Percentiles rank a stretch among this genome's conserved stretches.
Conservation (phyloP, 2,329 filamentous ascomycete genomes). For the Pyrenophora graminea region DNA sequence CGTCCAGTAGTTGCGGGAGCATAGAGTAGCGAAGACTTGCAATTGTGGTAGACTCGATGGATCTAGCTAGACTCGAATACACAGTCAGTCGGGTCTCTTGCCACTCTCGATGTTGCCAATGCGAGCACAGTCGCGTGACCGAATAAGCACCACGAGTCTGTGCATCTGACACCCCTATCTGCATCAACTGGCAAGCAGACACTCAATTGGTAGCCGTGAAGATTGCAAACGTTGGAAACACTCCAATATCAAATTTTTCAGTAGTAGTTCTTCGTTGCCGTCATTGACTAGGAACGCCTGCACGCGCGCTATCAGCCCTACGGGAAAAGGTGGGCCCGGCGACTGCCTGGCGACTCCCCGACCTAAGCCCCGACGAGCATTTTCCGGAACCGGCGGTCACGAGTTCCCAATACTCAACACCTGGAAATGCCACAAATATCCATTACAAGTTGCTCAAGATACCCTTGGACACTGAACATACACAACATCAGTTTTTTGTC, state of each 20-base stretch:
- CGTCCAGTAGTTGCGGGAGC: conserved; percentile 22
- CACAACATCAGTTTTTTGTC: too few species aligned
- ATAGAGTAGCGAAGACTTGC: background rate
- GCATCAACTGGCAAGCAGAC: background rate
- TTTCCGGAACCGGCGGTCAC: conserved; percentile 12
- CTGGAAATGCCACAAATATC: background rate
- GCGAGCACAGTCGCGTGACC: background rate
- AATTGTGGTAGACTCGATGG: background rate
- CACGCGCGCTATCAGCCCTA: conserved; percentile 5
- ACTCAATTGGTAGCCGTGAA: too few species aligned
- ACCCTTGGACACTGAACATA: too few species aligned
- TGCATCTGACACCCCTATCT: background rate
- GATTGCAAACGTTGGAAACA: too few species aligned
- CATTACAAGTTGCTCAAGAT: background rate
- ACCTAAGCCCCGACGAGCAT: conserved; percentile 23
- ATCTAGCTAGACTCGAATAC: too few species aligned
- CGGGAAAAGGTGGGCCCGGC: conserved; percentile 12
- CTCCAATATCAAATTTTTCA: too few species aligned
- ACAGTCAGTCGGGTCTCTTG: background rate
- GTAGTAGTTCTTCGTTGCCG: background rate
- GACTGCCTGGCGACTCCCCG: conserved; percentile 12
- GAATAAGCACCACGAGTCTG: conserved; percentile 1
- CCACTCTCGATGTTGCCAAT: background rate
- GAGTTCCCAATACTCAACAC: background rate
- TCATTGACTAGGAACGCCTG: background rate